Percentiles rank a stretch among this genome's conserved stretches.
Evolutionary conservation across 1,284 basidiomycete genomes (phyloP).

Genomic region (Boletellus deceptivus): DNA sequence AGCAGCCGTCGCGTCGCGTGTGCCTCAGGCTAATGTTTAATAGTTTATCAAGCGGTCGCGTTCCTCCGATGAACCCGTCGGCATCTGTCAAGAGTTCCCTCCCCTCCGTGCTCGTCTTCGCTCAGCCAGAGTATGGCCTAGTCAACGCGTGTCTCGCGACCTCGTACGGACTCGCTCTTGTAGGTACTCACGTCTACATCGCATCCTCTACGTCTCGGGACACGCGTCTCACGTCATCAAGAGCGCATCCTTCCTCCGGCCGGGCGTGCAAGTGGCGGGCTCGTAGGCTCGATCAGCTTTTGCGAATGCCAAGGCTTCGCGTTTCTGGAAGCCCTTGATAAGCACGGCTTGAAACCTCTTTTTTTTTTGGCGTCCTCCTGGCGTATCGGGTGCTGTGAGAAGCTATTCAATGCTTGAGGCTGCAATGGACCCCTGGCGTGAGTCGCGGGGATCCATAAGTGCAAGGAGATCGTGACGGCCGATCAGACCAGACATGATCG

Average conservation of each 20-base stretch:
- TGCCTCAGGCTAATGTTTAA: no score
- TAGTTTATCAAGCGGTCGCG: no score
- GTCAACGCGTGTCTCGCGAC: background rate
- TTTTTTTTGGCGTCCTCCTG: background rate
- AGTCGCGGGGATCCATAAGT: background rate
- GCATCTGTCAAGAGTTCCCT: background rate
- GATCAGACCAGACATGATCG: background rate
- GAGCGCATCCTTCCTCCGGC: background rate
- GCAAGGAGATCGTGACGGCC: background rate
- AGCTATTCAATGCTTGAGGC: background rate
- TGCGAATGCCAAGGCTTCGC: background rate
- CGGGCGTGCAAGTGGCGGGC: background rate
- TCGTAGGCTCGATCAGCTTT: slow-evolving; percentile 1
- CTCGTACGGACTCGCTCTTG: slow-evolving; percentile 1
- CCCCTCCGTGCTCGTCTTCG: background rate
- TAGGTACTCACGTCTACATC: background rate
- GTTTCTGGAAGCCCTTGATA: background rate
- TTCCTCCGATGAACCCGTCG: no score
- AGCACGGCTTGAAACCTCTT: background rate
- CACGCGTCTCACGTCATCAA: background rate
- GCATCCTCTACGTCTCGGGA: background rate
- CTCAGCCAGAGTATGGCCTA: background rate
- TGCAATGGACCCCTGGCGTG: background rate
- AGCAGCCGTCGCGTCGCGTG: no score
- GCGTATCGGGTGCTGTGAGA: background rate